These are phyloP conservation scores for Calendula officinalis DNA, from an alignment of 129 eudicot species.

Conservation along the genomic window DNA sequence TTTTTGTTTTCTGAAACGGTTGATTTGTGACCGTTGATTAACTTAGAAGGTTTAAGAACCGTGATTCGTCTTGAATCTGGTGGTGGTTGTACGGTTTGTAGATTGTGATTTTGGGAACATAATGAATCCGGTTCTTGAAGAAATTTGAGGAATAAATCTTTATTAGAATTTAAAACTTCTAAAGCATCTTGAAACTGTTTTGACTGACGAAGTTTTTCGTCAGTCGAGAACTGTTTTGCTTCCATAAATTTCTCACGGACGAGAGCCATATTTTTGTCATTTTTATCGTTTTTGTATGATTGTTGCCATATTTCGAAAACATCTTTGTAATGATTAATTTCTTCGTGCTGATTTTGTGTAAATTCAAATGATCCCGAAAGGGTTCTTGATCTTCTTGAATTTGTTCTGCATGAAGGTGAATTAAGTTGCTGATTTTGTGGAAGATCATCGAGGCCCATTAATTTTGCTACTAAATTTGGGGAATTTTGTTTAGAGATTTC, in stretches of 20 bases:
- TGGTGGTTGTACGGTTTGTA: slow-evolving; percentile 54
- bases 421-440: slow-evolving; percentile 48
- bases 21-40: slow-evolving; percentile 43
- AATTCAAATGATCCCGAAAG: slow-evolving; percentile 53
- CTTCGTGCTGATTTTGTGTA: slow-evolving; percentile 49
- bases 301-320: slow-evolving; percentile 68
- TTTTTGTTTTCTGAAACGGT: slow-evolving; percentile 32
- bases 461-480: slow-evolving; percentile 77
- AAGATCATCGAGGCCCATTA: slow-evolving; percentile 95
- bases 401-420: slow-evolving; percentile 52
- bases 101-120: slow-evolving; percentile 46
- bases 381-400: slow-evolving; percentile 49
- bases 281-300: slow-evolving; percentile 35
- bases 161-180: slow-evolving; percentile 74
- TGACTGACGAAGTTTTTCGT: slow-evolving; percentile 80
- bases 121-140: slow-evolving; percentile 84
- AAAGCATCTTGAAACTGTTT: slow-evolving; percentile 93
- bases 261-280: slow-evolving; percentile 69
- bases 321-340: slow-evolving; percentile 56
- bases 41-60: slow-evolving; percentile 82
- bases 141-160: slow-evolving; percentile 71
- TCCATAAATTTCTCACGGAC: slow-evolving; percentile 88
- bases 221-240: slow-evolving; percentile 79
- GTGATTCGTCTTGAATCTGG: slow-evolving; percentile 86
- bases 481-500: slow-evolving; percentile 53